These are phyloP conservation scores for Globisporangium iwayamae DNA, from an alignment of 352 stramenopile genomes.

Conservation along the genomic window DNA sequence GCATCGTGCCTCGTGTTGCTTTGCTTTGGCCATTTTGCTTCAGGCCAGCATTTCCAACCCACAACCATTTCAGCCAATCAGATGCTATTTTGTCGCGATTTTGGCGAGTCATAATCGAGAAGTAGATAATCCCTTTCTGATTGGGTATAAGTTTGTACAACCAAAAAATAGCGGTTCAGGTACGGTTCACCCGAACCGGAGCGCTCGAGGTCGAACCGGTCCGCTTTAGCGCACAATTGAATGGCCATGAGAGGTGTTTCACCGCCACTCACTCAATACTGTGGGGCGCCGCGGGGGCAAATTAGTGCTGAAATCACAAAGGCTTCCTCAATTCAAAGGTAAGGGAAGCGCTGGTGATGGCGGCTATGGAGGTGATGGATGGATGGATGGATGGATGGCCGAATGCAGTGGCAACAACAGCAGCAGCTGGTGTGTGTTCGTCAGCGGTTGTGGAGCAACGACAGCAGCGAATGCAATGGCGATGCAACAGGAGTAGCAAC, in stretches of 20 bases:
- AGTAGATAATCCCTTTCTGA: constrained; percentile 9
- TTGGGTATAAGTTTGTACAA: constrained; percentile 21
- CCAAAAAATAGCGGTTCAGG: constrained; percentile 4
- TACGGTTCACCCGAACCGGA: constrained; percentile 6
- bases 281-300: constrained; percentile 12
- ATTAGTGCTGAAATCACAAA: constrained; percentile 88
- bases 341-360: constrained; percentile 24
- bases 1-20: neutral
- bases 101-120: constrained; percentile 6
- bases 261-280: constrained; percentile 17
- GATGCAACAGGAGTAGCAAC: constrained; percentile 4
- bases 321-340: constrained; percentile 83
- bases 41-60: neutral
- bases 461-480: neutral
- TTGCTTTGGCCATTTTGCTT: constrained; percentile 2
- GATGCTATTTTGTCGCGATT: neutral
- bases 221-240: constrained; percentile 45
- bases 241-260: constrained; percentile 49
- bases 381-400: neutral
- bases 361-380: neutral
- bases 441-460: neutral
- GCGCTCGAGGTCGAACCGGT: constrained; percentile 25
- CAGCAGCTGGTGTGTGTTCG: neutral
- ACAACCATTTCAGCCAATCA: constrained; percentile 27
- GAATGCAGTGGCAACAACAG: neutral